A percentile compares a stretch with the other conserved stretches of the same genome.
Evolutionary conservation across 2,329 filamentous ascomycete genomes (phyloP).

Genomic region (Hypoxylon sp.): DNA sequence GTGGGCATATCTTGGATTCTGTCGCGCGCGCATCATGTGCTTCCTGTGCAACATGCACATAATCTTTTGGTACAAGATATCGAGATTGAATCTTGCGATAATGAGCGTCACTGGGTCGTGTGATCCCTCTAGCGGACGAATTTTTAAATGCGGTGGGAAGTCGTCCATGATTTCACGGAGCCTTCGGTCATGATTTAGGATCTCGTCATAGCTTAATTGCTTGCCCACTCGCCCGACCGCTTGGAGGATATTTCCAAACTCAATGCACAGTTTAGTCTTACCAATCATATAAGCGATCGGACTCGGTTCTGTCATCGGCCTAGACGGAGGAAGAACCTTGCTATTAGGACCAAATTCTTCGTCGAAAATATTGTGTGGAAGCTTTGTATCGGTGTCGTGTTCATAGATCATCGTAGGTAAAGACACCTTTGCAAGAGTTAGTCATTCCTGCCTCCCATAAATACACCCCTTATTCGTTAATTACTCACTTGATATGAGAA

Average conservation of each 20-base stretch:
- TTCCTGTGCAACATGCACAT: conserved; percentile 91
- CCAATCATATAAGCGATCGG: conserved; percentile 85
- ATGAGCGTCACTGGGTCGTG: conserved; percentile 87
- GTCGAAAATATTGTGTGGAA: conserved; percentile 85
- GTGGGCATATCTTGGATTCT: conserved; percentile 85
- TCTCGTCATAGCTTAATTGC: conserved; percentile 73
- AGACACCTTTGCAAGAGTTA: conserved; percentile 60
- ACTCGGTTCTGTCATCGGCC: conserved; percentile 79
- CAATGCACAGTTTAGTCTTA: conserved; percentile 76
- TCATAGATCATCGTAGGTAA: conserved; percentile 79
- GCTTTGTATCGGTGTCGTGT: conserved; percentile 80
- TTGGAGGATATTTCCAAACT: conserved; percentile 81
- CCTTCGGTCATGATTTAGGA: conserved; percentile 73
- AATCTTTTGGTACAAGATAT: conserved; percentile 89
- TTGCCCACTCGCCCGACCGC: conserved; percentile 70
- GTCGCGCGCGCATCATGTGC: conserved; percentile 82
- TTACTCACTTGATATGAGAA: conserved; percentile 80
- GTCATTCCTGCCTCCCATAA: not conserved
- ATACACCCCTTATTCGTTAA: conserved; percentile 53
- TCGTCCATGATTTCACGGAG: conserved; percentile 74
- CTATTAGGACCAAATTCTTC: conserved; percentile 82
- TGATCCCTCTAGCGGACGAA: conserved; percentile 81
- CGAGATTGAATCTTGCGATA: conserved; percentile 86
- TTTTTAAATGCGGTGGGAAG: conserved; percentile 83
- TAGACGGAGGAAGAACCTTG: conserved; percentile 75